phyloP scores from a whole-genome alignment of 2,329 filamentous ascomycete genomes.

The Colletotrichum tanaceti region DNA sequence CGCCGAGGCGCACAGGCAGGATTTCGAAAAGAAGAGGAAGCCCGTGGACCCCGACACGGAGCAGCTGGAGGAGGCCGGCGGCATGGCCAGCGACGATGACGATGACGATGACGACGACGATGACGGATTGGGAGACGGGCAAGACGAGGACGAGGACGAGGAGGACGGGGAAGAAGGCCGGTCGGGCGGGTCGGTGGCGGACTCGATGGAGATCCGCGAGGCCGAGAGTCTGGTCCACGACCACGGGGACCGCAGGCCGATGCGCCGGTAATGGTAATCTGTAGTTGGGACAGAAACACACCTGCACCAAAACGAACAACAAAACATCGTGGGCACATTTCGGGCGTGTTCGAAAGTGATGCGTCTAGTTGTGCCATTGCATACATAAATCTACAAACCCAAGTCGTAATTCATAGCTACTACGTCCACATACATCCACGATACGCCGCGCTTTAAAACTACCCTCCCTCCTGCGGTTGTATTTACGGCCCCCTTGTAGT shows the following conservation, averaged over 20 bases:
- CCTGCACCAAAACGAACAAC: not conserved
- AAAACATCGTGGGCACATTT: not conserved
- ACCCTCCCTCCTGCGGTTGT: not conserved
- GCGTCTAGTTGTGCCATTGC: slow-evolving; percentile 26
- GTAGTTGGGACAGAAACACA: too few relatives aligned
- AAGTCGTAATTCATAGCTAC: slow-evolving; percentile 18
- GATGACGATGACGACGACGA: slow-evolving; percentile 47
- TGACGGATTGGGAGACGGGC: slow-evolving; percentile 48
- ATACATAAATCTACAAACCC: slow-evolving; percentile 29
- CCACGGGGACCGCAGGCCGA: slow-evolving; percentile 35
- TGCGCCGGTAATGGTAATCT: slow-evolving; percentile 1
- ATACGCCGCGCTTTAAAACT: slow-evolving; percentile 21
- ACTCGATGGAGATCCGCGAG: slow-evolving; percentile 47
- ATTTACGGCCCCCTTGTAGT: not conserved
- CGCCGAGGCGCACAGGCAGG: slow-evolving; percentile 86
- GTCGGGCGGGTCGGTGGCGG: slow-evolving; percentile 25
- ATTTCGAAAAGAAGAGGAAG: slow-evolving; percentile 84
- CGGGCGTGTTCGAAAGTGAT: slow-evolving; percentile 3
- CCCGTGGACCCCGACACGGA: slow-evolving; percentile 43
- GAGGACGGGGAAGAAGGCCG: slow-evolving; percentile 50
- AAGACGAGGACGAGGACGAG: slow-evolving; percentile 49
- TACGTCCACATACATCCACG: not conserved
- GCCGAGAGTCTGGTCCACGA: slow-evolving; percentile 40
- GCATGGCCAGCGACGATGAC: slow-evolving; percentile 45
- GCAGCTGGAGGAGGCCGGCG: slow-evolving; percentile 43